These are phyloP conservation scores for Sporothrix globosa DNA, from an alignment of 2,329 filamentous ascomycete species.

Conservation along the genomic window DNA sequence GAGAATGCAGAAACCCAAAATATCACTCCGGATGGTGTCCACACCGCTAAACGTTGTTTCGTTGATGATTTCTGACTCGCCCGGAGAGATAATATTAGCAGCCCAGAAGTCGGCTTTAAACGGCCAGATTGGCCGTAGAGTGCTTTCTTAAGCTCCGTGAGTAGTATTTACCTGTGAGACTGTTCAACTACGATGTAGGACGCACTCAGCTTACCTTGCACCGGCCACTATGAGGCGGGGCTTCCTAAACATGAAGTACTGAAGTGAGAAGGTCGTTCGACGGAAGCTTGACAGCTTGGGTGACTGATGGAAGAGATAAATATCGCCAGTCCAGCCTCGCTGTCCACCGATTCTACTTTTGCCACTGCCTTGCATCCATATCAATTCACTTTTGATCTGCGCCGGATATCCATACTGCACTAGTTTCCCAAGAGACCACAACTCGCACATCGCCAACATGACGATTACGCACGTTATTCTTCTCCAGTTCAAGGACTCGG, in stretches of 20 bases:
- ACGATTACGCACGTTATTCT: constrained; percentile 33
- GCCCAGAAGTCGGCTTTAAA: too few relatives aligned
- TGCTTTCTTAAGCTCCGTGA: neutral
- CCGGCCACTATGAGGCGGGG: too few relatives aligned
- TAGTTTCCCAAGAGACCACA: neutral
- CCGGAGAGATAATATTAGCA: too few relatives aligned
- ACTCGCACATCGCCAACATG: constrained; percentile 20
- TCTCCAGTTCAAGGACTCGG: constrained; percentile 30
- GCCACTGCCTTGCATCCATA: neutral
- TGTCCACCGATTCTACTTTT: neutral
- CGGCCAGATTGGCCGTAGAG: too few relatives aligned
- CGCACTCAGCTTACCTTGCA: too few relatives aligned
- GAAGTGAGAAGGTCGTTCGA: neutral
- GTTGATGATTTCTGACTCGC: neutral
- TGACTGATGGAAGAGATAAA: neutral
- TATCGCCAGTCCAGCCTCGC: neutral
- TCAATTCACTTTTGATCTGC: too few relatives aligned
- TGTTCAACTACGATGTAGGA: too few relatives aligned
- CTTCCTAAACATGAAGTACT: too few relatives aligned
- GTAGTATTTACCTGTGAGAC: too few relatives aligned
- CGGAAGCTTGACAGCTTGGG: constrained; percentile 1
- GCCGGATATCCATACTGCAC: neutral
- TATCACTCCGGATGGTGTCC: neutral
- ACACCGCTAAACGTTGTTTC: too few relatives aligned
- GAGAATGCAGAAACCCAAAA: neutral